These are phyloP conservation scores for Dothiorella sarmentorum DNA, from an alignment of 2,329 filamentous ascomycete genomes.

Conservation along the genomic window DNA sequence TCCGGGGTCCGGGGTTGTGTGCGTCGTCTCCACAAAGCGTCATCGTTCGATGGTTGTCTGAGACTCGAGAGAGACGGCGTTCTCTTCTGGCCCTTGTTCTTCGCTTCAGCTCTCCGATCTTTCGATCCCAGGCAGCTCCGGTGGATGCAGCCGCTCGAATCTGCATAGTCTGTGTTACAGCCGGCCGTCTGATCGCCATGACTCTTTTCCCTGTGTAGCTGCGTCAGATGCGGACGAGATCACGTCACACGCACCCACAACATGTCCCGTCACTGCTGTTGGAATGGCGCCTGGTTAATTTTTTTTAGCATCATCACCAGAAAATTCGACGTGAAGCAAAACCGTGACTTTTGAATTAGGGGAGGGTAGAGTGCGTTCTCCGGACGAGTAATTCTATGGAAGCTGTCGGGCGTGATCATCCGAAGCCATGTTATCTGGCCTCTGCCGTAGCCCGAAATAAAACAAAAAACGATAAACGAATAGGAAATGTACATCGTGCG, in stretches of 20 bases:
- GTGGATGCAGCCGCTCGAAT: slow-evolving; percentile 1
- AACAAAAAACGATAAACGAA: not conserved
- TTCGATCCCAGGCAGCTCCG: not conserved
- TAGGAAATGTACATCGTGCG: slow-evolving; percentile 18
- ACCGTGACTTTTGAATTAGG: slow-evolving; percentile 12
- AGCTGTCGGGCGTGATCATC: slow-evolving; percentile 9
- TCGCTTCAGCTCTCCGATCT: not conserved
- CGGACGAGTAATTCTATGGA: slow-evolving; percentile 2
- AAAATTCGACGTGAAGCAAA: not conserved
- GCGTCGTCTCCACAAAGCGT: not conserved
- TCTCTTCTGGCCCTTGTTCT: not conserved
- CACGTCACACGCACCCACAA: slow-evolving; percentile 13
- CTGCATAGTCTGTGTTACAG: slow-evolving; percentile 5
- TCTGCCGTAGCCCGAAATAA: not conserved
- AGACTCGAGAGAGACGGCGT: not conserved
- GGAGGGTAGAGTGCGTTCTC: slow-evolving; percentile 16
- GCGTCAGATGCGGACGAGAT: slow-evolving; percentile 11
- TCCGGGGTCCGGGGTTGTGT: slow-evolving; percentile 5
- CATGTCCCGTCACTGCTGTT: not conserved
- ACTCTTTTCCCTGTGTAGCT: not conserved
- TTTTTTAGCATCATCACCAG: not conserved
- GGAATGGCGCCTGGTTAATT: not conserved
- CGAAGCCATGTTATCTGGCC: not conserved
- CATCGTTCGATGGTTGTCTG: slow-evolving; percentile 14
- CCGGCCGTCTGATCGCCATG: slow-evolving; percentile 5